Evolutionary conservation across 305 asterid genomes (phyloP), one percentile per base, ranked within the genome.

Genomic region (Fraxinus dipetala): DNA sequence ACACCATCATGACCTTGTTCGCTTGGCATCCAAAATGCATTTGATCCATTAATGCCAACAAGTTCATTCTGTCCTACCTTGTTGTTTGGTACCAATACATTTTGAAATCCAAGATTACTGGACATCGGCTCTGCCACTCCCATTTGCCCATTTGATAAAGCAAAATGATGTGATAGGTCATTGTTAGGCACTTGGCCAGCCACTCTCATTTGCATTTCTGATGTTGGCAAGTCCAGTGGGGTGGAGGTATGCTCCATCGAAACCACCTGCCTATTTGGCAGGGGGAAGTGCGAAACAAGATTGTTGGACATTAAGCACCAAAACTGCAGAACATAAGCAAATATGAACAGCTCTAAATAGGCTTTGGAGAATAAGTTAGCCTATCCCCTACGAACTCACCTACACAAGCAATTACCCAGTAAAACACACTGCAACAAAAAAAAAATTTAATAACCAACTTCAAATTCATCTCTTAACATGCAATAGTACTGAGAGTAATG

Each of bases 281-380:
- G 80, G 51, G 87, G 83, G 79, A 84, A 87, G 72, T 83, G 89
- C 73, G 87, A 82, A 72, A 87, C 83, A 82, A 83, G 85, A 69
- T 89, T 75, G 80, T 86, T 87, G 80, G 87, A 87, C 88, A 89
- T 89, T 78, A 78, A 51, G 76, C 63, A 73, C 77, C 78, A 61
- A 74, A 36, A 74, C 72, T 36, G 77, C 40, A 34, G 20, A 67
- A 36, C 3, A 30, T 61, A 51, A 76, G 65, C 51, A n/a, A 56
- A 26, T 73, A 72, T 38, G 9, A 83, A 75, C 51, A 10, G 77
- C 54, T 20, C 38, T 13, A 26, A 28, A 65, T 31, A n/a, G 22
- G 45, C 76, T 72, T 70, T 7, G 45, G 76, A 16, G 76, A 32
- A 72, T 32, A 24, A 32, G 36, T 72, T 14, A 14, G 45, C 48